phyloP scores from a whole-genome alignment of 1,139 yeast genomes.

The Saccharomyces hybrid region DNA sequence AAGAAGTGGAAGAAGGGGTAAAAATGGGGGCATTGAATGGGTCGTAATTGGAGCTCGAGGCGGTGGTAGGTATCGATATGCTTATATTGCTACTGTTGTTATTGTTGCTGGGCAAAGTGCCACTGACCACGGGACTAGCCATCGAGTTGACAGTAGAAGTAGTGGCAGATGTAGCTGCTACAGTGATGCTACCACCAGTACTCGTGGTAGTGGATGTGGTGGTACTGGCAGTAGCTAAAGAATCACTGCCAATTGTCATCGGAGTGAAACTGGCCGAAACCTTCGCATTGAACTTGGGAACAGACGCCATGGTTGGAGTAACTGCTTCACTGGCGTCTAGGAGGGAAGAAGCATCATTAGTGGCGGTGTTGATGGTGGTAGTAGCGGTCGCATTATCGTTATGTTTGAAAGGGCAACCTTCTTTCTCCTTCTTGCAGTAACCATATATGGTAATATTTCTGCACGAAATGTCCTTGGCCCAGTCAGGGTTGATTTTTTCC shows the following conservation, averaged over 20 bases:
- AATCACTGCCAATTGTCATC: conserved; percentile 7
- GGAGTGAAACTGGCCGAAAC: conserved; percentile 31
- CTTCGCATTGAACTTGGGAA: conserved; percentile 29
- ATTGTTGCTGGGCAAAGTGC: background rate
- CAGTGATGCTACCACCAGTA: conserved; percentile 8
- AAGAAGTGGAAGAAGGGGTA: background rate
- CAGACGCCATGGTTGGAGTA: conserved; percentile 7
- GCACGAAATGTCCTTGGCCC: conserved; percentile 78
- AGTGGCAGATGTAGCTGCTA: conserved; percentile 8
- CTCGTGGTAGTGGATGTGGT: conserved; percentile 10
- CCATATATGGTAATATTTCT: conserved; percentile 83
- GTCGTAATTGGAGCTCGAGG: background rate
- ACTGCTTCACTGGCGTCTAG: background rate
- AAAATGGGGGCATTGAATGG: background rate
- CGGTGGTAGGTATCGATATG: background rate
- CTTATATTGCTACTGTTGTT: background rate
- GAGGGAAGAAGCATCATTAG: background rate
- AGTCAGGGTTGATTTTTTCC: conserved; percentile 35
- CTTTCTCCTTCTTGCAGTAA: conserved; percentile 79
- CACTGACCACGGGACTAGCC: background rate
- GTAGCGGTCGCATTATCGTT: conserved; percentile 17
- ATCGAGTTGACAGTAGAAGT: conserved; percentile 3
- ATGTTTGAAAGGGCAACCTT: conserved; percentile 82
- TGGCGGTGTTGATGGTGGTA: background rate
- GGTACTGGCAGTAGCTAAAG: background rate